Percentiles rank a stretch among this genome's conserved stretches.
These are phyloP conservation scores for Rhypophila decipiens DNA, from an alignment of 495 filamentous ascomycete species.

Conservation along the genomic window DNA sequence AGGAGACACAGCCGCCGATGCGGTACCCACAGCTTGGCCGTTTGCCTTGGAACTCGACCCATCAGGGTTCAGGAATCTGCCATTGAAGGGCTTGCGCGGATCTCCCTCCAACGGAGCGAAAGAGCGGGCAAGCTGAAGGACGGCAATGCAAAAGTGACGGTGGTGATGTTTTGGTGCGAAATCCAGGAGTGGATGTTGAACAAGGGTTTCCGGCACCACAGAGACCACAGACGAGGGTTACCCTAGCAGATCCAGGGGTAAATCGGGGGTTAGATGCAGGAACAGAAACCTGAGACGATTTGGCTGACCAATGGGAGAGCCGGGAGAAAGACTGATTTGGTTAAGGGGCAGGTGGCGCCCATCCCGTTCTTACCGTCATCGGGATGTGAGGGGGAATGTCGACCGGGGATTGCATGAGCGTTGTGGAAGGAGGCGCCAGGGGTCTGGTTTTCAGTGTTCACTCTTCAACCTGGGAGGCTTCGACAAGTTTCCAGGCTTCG, in stretches of 20 bases:
- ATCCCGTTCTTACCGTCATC: not conserved
- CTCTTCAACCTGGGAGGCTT: too few relatives aligned
- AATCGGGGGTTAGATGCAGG: conserved; percentile 24
- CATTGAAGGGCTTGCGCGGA: not conserved
- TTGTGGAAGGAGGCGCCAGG: not conserved
- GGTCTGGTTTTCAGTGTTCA: not conserved
- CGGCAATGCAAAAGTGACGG: too few relatives aligned
- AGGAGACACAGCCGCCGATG: conserved; percentile 4
- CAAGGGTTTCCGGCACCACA: conserved; percentile 14
- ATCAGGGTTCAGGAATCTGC: too few relatives aligned
- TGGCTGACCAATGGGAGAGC: conserved; percentile 18
- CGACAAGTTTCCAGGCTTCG: too few relatives aligned
- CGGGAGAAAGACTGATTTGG: conserved; percentile 9
- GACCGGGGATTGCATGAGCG: not conserved
- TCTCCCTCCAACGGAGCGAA: not conserved
- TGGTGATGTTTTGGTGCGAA: not conserved
- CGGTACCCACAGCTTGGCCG: not conserved
- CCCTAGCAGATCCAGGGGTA: not conserved
- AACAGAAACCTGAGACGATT: conserved; percentile 24
- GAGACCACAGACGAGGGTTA: conserved; percentile 1
- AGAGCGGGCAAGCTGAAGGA: not conserved
- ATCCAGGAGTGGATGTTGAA: conserved; percentile 17
- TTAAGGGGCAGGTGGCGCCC: conserved; percentile 11
- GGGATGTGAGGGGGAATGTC: not conserved
- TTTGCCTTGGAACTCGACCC: not conserved